phyloP scores from a whole-genome alignment of 495 filamentous ascomycete genomes.

The Trichocladium uniseriatum region DNA sequence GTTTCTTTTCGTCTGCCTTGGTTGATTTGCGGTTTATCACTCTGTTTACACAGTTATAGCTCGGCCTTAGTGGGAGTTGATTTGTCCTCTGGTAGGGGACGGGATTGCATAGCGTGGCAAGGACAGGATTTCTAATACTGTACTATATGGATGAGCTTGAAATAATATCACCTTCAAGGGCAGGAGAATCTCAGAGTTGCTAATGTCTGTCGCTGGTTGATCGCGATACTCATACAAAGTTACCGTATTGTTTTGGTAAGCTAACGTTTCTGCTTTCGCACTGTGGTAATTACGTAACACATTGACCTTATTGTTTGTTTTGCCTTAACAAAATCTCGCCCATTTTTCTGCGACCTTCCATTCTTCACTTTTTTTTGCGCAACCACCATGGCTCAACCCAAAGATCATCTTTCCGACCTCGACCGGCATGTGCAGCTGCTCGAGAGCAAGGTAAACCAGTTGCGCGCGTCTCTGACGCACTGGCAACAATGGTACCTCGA shows the following conservation, averaged over 20 bases:
- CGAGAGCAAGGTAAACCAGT: slow-evolving; percentile 63
- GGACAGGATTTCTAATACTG: background rate
- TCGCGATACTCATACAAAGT: no score
- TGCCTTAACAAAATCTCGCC: background rate
- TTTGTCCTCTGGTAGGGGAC: background rate
- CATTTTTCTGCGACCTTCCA: background rate
- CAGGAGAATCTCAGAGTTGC: no score
- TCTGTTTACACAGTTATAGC: background rate
- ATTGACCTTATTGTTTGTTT: background rate
- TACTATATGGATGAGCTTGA: background rate
- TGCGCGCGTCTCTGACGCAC: slow-evolving; percentile 66
- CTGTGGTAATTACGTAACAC: slow-evolving; percentile 1
- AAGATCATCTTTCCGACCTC: slow-evolving; percentile 46
- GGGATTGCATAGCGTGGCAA: slow-evolving; percentile 8
- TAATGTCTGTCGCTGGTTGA: no score
- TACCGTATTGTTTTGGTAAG: no score
- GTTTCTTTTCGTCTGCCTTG: background rate
- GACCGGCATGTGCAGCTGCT: slow-evolving; percentile 68
- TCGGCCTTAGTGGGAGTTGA: background rate
- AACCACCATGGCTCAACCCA: slow-evolving; percentile 23
- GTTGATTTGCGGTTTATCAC: background rate
- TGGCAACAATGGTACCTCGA: slow-evolving; percentile 89
- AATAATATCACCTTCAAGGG: no score
- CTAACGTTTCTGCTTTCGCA: background rate
- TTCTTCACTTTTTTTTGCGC: no score